phyloP scores from a whole-genome alignment of 2,329 filamentous ascomycete genomes.

The Fusarium verrucosum region DNA sequence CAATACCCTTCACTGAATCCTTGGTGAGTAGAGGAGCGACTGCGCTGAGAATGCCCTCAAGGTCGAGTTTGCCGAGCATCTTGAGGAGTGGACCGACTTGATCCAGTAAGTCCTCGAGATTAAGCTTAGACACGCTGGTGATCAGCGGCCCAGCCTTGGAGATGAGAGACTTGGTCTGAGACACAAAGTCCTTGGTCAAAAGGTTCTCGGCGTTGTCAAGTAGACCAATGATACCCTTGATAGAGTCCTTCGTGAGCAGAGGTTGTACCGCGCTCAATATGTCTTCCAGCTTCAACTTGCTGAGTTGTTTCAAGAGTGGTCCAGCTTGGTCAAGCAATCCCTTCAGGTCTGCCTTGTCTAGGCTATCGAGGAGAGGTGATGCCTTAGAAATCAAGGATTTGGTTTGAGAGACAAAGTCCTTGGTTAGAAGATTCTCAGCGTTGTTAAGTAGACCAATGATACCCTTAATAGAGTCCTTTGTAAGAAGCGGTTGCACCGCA shows the following conservation, averaged over 20 bases:
- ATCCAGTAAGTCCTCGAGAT: constrained; percentile 47
- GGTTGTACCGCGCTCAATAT: constrained; percentile 44
- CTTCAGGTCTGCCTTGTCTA: constrained; percentile 49
- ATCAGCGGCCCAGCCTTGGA: constrained; percentile 47
- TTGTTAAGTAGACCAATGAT: constrained; percentile 49
- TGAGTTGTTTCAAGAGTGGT: constrained; percentile 48
- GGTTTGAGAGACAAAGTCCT: constrained; percentile 41
- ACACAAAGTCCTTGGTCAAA: constrained; percentile 43
- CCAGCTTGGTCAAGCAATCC: constrained; percentile 46
- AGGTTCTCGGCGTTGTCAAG: constrained; percentile 47
- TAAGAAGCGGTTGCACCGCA: constrained; percentile 45
- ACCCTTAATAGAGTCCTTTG: constrained; percentile 45
- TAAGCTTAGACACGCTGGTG: constrained; percentile 45
- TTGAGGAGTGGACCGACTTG: constrained; percentile 50
- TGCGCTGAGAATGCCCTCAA: constrained; percentile 44
- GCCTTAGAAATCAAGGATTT: constrained; percentile 42
- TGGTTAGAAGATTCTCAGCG: constrained; percentile 44
- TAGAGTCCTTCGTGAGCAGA: constrained; percentile 45
- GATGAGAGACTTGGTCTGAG: constrained; percentile 42
- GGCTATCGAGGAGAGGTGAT: constrained; percentile 46
- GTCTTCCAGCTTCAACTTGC: constrained; percentile 46
- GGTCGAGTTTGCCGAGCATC: constrained; percentile 44
- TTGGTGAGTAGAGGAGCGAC: constrained; percentile 43
- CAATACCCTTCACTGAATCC: constrained; percentile 45
- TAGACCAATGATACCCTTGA: constrained; percentile 48